These are phyloP conservation scores for Xylaria telfairii DNA, from an alignment of 495 filamentous ascomycete genomes.

Conservation along the genomic window DNA sequence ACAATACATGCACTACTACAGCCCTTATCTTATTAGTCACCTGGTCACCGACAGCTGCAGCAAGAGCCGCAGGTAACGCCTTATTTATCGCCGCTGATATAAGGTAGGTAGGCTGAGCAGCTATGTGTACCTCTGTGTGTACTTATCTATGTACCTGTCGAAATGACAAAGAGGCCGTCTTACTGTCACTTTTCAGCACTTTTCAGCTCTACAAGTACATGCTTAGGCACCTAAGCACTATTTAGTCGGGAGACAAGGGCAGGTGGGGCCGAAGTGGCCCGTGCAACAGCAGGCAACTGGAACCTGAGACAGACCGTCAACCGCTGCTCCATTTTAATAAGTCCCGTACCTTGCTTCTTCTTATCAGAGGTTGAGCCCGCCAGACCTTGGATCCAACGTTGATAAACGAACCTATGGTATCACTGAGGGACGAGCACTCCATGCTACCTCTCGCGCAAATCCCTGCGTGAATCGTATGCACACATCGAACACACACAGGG, in stretches of 20 bases:
- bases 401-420: conserved; percentile 6
- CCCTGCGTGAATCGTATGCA: conserved; percentile 9
- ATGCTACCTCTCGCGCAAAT: not conserved
- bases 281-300: not conserved
- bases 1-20: not conserved
- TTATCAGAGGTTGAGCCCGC: conserved; percentile 2
- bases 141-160: too few species aligned
- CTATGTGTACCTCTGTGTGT: too few species aligned
- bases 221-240: not conserved
- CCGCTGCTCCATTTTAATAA: conserved; percentile 3
- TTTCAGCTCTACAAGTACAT: not conserved
- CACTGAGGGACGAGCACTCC: not conserved
- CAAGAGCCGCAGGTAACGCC: not conserved
- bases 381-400: not conserved
- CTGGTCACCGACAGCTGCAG: not conserved
- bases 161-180: too few species aligned
- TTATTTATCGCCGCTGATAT: not conserved
- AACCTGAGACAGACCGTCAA: not conserved
- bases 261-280: not conserved
- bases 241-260: not conserved
- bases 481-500: not conserved
- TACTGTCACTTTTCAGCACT: too few species aligned
- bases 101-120: not conserved
- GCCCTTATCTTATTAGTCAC: not conserved
- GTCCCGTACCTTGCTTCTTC: conserved; percentile 5